Evolutionary conservation across 768 basidiomycete genomes (phyloP).

Genomic region (Hygrophorus russula): DNA sequence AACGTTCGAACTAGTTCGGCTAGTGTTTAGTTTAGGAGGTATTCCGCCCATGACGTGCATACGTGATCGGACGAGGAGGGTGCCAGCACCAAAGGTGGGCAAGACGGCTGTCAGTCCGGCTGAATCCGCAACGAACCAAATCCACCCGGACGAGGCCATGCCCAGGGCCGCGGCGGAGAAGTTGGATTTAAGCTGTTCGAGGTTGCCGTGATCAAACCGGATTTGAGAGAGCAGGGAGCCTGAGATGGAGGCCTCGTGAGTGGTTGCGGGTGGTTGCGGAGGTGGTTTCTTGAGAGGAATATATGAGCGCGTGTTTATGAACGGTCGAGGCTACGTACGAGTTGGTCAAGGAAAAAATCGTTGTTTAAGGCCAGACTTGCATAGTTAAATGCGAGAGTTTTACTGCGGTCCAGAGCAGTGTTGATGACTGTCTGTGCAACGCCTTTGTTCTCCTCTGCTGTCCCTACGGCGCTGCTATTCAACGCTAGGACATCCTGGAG

Average conservation of each 20-base stretch:
- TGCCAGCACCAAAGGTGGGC: slow-evolving; percentile 84
- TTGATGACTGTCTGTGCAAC: slow-evolving; percentile 66
- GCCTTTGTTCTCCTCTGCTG: slow-evolving; percentile 39
- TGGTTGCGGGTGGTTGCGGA: slow-evolving; percentile 18
- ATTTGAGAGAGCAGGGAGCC: slow-evolving; percentile 23
- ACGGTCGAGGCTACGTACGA: slow-evolving; percentile 44
- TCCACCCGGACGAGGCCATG: slow-evolving; percentile 69
- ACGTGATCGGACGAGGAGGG: slow-evolving; percentile 66
- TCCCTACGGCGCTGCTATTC: slow-evolving; percentile 28
- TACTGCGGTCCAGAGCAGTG: slow-evolving; percentile 44
- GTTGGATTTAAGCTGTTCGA: slow-evolving; percentile 60
- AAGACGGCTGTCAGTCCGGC: slow-evolving; percentile 53
- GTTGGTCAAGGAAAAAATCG: slow-evolving; percentile 79
- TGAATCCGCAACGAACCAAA: slow-evolving; percentile 79
- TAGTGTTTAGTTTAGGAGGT: slow-evolving; percentile 10
- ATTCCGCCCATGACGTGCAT: slow-evolving; percentile 18
- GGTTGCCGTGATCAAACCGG: slow-evolving; percentile 43
- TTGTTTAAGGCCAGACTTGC: slow-evolving; percentile 91
- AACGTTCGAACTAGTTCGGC: not conserved
- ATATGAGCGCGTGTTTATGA: slow-evolving; percentile 6
- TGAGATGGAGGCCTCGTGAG: slow-evolving; percentile 28
- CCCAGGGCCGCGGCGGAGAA: slow-evolving; percentile 70
- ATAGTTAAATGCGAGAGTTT: slow-evolving; percentile 76
- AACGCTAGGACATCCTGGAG: not conserved
- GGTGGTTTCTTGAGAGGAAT: slow-evolving; percentile 28